These are phyloP conservation scores for Phytopythium chamaehyphon DNA, from an alignment of 352 stramenopile species.

Conservation along the genomic window DNA sequence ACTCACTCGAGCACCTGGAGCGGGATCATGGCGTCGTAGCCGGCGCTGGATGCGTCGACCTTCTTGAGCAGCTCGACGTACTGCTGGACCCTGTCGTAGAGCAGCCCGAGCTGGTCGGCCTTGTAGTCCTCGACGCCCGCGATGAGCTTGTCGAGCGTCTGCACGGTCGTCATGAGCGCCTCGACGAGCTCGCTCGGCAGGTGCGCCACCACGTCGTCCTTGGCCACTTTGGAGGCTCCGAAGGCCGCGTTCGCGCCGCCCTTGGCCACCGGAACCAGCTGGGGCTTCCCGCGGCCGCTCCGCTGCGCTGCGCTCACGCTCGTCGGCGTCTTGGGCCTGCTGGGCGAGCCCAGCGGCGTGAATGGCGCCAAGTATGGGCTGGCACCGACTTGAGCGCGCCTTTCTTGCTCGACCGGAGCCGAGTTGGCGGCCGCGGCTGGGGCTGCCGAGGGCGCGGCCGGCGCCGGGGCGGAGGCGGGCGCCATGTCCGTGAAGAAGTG, in stretches of 20 bases:
- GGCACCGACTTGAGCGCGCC: constrained; percentile 53
- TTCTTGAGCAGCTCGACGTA: constrained; percentile 63
- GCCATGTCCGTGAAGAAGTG: constrained; percentile 25
- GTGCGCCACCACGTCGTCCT: constrained; percentile 59
- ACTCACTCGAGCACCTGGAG: constrained; percentile 57
- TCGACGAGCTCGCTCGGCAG: constrained; percentile 53
- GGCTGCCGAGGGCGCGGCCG: constrained; percentile 13
- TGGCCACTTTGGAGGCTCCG: constrained; percentile 24
- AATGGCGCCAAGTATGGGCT: constrained; percentile 67
- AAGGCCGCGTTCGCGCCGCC: constrained; percentile 12
- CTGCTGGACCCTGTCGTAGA: constrained; percentile 48
- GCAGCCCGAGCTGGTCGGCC: constrained; percentile 50
- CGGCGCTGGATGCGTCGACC: constrained; percentile 31
- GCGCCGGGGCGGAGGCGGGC: constrained; percentile 1
- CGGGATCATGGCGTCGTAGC: constrained; percentile 57
- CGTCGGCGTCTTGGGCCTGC: constrained; percentile 48
- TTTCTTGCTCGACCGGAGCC: constrained; percentile 31
- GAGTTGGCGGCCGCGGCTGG: constrained; percentile 4
- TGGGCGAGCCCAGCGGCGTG: constrained; percentile 60
- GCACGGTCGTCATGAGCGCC: constrained; percentile 48
- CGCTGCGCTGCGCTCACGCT: constrained; percentile 21
- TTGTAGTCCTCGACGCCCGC: constrained; percentile 56
- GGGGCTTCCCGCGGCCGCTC: constrained; percentile 33
- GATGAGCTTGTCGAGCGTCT: constrained; percentile 64
- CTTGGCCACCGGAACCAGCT: constrained; percentile 44